phyloP scores from a whole-genome alignment of 2,329 filamentous ascomycete species.

The Scorias spongiosa region DNA sequence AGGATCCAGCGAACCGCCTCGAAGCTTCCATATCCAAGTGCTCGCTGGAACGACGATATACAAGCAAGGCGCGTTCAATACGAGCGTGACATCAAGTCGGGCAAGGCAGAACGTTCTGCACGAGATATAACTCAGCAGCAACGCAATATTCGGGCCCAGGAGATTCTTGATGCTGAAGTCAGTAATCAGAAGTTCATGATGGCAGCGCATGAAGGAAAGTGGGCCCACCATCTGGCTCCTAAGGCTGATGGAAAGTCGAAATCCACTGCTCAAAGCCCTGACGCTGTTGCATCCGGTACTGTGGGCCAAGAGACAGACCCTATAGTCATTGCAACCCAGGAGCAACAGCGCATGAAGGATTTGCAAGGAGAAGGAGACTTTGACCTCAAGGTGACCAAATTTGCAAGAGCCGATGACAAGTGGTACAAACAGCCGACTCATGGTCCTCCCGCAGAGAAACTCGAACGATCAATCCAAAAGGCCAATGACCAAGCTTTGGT shows the following conservation, averaged over 20 bases:
- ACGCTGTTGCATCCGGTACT: neutral
- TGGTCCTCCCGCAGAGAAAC: conserved; percentile 4
- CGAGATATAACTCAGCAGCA: conserved; percentile 4
- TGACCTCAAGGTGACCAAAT: conserved; percentile 20
- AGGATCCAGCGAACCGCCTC: conserved; percentile 11
- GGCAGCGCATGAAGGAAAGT: conserved; percentile 7
- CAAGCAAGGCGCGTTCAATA: conserved; percentile 8
- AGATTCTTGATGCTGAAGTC: conserved; percentile 12
- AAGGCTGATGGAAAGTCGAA: no score
- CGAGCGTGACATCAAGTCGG: conserved; percentile 7
- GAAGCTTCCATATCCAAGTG: conserved; percentile 2
- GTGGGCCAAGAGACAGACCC: neutral
- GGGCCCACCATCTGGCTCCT: neutral
- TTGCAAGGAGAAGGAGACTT: conserved; percentile 24
- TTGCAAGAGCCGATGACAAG: conserved; percentile 14
- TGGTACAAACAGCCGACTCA: conserved; percentile 23
- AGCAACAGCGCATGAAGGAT: neutral
- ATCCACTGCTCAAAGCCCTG: neutral
- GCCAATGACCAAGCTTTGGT: conserved; percentile 20
- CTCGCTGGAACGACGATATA: conserved; percentile 15
- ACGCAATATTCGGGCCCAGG: conserved; percentile 12
- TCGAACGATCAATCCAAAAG: conserved; percentile 11
- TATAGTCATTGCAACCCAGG: neutral
- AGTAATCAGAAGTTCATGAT: conserved; percentile 15
- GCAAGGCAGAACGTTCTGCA: conserved; percentile 5